phyloP scores from a whole-genome alignment of 768 basidiomycete species.

The Mycena amicta region DNA sequence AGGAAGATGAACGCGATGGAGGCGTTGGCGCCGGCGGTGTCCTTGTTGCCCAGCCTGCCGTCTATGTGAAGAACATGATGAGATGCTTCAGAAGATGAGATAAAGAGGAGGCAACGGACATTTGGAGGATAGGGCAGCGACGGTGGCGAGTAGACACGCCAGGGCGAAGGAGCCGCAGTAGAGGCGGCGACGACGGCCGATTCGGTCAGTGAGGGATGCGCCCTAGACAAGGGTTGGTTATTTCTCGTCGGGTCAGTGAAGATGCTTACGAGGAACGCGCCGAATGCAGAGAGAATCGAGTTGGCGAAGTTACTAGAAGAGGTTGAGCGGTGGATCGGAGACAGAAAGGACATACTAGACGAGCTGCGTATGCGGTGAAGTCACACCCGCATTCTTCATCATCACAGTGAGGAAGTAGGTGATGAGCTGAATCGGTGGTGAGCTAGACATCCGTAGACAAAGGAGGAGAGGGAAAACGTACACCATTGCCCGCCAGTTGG shows the following conservation, averaged over 20 bases:
- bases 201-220: conserved; percentile 25
- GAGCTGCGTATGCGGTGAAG: conserved; percentile 23
- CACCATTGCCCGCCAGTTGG: conserved; percentile 30
- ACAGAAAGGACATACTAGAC: conserved; percentile 22
- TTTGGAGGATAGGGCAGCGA: conserved; percentile 27
- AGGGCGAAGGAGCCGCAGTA: conserved; percentile 26
- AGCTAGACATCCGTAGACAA: background rate
- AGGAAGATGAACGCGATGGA: conserved; percentile 30
- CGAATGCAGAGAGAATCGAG: conserved; percentile 28
- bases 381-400: conserved; percentile 28
- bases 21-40: conserved; percentile 28
- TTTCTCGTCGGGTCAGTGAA: background rate
- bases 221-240: conserved; percentile 13
- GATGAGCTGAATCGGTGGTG: conserved; percentile 18
- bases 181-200: conserved; percentile 27
- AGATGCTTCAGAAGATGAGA: background rate
- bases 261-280: conserved; percentile 23
- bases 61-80: conserved; percentile 9
- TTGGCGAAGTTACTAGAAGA: conserved; percentile 28
- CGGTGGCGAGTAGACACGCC: conserved; percentile 25
- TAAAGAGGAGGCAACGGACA: conserved; percentile 15
- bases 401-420: conserved; percentile 29
- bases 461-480: conserved; percentile 2
- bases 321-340: background rate
- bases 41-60: conserved; percentile 23